phyloP scores from a whole-genome alignment of 2,329 filamentous ascomycete genomes.

The Penicillium sp. region DNA sequence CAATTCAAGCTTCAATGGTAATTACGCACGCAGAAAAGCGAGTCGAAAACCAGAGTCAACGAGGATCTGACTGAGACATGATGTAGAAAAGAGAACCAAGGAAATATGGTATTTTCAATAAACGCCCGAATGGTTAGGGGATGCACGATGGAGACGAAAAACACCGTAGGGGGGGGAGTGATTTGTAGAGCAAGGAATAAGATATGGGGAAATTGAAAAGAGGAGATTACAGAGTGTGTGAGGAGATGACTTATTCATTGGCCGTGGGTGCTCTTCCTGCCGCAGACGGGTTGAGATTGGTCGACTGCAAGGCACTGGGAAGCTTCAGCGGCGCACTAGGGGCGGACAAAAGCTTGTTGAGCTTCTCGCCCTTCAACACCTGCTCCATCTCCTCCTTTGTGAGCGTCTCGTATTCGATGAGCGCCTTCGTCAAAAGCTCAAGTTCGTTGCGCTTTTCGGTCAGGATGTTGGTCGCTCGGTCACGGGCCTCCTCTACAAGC shows the following conservation, averaged over 20 bases:
- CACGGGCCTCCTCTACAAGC: slow-evolving; percentile 76
- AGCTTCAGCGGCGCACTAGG: slow-evolving; percentile 60
- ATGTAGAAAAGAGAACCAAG: slow-evolving; percentile 3
- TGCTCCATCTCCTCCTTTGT: slow-evolving; percentile 85
- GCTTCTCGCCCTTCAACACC: slow-evolving; percentile 80
- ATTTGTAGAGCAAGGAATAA: slow-evolving; percentile 4
- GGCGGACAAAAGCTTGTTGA: slow-evolving; percentile 63
- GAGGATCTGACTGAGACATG: not conserved
- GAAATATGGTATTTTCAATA: slow-evolving; percentile 22
- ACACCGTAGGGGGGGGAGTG: not conserved
- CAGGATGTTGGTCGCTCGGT: slow-evolving; percentile 69
- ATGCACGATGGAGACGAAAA: slow-evolving; percentile 15
- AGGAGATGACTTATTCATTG: slow-evolving; percentile 17
- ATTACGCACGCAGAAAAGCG: not conserved
- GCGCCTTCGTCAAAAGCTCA: slow-evolving; percentile 79
- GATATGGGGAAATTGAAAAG: not conserved
- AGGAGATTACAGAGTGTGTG: not conserved
- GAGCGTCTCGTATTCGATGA: slow-evolving; percentile 92
- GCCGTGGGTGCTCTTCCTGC: slow-evolving; percentile 20
- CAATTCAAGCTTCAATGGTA: not conserved
- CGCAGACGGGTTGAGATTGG: slow-evolving; percentile 26
- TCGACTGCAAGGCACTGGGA: slow-evolving; percentile 50
- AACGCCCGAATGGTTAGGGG: slow-evolving; percentile 22
- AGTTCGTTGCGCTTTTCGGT: slow-evolving; percentile 76
- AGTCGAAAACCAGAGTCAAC: not conserved